Percentiles rank a stretch among this genome's conserved stretches.
Conservation (phyloP, 805 yeast species). For the Ogataea neopini region DNA sequence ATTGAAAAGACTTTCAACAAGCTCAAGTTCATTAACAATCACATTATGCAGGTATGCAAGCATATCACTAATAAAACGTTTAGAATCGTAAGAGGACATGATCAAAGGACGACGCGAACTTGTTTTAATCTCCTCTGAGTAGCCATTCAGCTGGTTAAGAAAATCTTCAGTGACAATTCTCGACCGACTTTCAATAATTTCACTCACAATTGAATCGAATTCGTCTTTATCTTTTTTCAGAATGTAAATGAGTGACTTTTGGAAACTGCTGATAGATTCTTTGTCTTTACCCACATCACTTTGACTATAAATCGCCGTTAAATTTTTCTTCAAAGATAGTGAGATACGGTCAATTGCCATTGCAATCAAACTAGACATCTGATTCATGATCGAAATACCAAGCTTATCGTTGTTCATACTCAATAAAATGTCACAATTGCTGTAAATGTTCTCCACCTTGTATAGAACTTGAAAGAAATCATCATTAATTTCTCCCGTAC, state of each 20-base stretch:
- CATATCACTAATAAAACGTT: conserved; percentile 81
- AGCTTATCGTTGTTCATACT: conserved; percentile 66
- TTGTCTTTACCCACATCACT: conserved; percentile 21
- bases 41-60: conserved; percentile 85
- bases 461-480: conserved; percentile 59
- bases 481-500: conserved; percentile 43
- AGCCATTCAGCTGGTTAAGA: conserved; percentile 50
- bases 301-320: conserved; percentile 28
- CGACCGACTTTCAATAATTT: conserved; percentile 70
- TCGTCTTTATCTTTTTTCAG: conserved; percentile 43
- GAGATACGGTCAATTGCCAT: conserved; percentile 56
- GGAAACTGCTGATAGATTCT: conserved; percentile 28
- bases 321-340: conserved; percentile 36
- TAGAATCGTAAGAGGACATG: conserved; percentile 74
- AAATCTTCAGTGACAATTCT: conserved; percentile 67
- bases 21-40: conserved; percentile 84
- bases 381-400: conserved; percentile 64
- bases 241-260: conserved; percentile 34
- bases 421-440: conserved; percentile 68
- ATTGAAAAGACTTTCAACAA: conserved; percentile 62
- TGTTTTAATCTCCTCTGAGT: conserved; percentile 25
- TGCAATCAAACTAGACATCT: conserved; percentile 53
- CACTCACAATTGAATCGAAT: conserved; percentile 60
- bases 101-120: conserved; percentile 47
- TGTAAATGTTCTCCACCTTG: conserved; percentile 64